Conservation (phyloP, 2,329 filamentous ascomycete species). For the Ophiostoma sp. region DNA sequence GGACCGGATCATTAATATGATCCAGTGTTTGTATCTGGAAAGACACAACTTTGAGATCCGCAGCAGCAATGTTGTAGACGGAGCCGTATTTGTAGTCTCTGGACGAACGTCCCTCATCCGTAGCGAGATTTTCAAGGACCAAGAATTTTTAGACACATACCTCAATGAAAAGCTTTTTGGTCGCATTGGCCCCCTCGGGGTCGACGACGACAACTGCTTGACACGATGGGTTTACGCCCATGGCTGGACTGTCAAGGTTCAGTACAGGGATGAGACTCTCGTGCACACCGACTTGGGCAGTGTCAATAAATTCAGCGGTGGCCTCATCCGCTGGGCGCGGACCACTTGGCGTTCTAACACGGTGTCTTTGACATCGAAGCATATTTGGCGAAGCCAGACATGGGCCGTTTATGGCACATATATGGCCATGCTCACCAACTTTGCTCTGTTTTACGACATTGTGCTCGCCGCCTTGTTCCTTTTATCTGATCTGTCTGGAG, state of each 20-base stretch:
- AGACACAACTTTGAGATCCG: conserved; percentile 59
- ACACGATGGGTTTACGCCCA: conserved; percentile 49
- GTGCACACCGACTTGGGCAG: conserved; percentile 50
- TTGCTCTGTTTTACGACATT: conserved; percentile 49
- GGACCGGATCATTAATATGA: conserved; percentile 43
- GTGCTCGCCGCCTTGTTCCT: conserved; percentile 36
- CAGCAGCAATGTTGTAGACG: conserved; percentile 51
- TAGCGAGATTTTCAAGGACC: conserved; percentile 43
- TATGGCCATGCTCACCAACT: conserved; percentile 48
- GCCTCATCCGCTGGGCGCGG: conserved; percentile 53
- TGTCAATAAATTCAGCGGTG: conserved; percentile 42
- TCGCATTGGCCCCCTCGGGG: conserved; percentile 41
- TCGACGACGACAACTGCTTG: conserved; percentile 58
- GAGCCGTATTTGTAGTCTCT: conserved; percentile 54
- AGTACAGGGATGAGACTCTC: conserved; percentile 43
- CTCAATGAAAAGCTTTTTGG: conserved; percentile 48
- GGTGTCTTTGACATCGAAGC: conserved; percentile 40
- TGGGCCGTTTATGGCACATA: conserved; percentile 56
- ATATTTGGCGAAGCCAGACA: conserved; percentile 40
- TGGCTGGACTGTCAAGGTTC: conserved; percentile 51
- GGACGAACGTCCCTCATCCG: conserved; percentile 49
- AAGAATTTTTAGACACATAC: conserved; percentile 41
- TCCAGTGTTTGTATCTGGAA: conserved; percentile 54
- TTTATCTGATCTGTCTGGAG: conserved; percentile 19
- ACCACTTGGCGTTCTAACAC: conserved; percentile 55